phyloP scores from a whole-genome alignment of 1,284 basidiomycete genomes.

The Fomes fomentarius region DNA sequence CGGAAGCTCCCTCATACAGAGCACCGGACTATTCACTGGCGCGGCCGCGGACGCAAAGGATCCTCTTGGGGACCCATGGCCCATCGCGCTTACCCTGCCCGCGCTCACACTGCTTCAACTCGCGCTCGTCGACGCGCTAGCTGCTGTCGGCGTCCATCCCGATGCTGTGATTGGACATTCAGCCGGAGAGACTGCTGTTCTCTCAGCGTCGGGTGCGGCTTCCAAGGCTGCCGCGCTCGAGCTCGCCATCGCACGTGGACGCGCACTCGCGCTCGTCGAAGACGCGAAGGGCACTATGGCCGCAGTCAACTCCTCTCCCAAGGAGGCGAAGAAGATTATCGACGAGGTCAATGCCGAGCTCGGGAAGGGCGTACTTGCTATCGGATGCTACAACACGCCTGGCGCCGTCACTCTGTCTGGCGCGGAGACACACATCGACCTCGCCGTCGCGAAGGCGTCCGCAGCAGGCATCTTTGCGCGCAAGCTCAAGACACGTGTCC shows the following conservation, averaged over 20 bases:
- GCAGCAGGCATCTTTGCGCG: slow-evolving; percentile 35
- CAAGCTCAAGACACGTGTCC: slow-evolving; percentile 34
- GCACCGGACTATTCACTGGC: slow-evolving; percentile 36
- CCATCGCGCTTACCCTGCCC: slow-evolving; percentile 38
- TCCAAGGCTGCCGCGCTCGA: slow-evolving; percentile 41
- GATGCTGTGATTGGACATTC: slow-evolving; percentile 44
- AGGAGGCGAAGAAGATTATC: slow-evolving; percentile 29
- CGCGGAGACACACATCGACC: slow-evolving; percentile 31
- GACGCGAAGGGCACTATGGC: slow-evolving; percentile 44
- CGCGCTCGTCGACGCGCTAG: slow-evolving; percentile 44
- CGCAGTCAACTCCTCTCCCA: slow-evolving; percentile 38
- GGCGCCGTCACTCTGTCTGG: slow-evolving; percentile 40
- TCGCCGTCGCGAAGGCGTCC: slow-evolving; percentile 30
- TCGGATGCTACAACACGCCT: slow-evolving; percentile 42
- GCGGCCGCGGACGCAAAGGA: slow-evolving; percentile 1
- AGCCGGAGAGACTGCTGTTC: slow-evolving; percentile 44
- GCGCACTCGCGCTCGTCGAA: slow-evolving; percentile 39
- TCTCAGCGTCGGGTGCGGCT: slow-evolving; percentile 46
- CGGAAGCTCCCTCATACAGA: slow-evolving; percentile 38
- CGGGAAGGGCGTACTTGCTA: slow-evolving; percentile 27
- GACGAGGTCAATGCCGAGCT: slow-evolving; percentile 13
- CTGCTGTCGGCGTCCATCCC: slow-evolving; percentile 37
- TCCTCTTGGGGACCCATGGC: slow-evolving; percentile 36
- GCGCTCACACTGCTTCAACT: slow-evolving; percentile 48
- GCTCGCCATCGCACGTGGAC: slow-evolving; percentile 42